phyloP scores from a whole-genome alignment of 768 basidiomycete species.

The Russula emetica region DNA sequence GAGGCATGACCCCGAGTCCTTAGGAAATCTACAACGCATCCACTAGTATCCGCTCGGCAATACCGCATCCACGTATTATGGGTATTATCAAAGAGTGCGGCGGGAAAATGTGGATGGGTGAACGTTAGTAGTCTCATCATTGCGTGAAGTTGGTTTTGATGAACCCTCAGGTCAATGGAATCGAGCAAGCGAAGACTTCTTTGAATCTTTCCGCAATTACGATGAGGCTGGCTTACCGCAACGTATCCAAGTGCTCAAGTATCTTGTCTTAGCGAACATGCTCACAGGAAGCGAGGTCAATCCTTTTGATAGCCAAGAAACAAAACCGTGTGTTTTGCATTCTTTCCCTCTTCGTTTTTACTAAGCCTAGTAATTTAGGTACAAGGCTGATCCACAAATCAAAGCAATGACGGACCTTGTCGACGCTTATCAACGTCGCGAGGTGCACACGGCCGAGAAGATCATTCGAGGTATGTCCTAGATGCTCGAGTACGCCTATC shows the following conservation, averaged over 20 bases:
- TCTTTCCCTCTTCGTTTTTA: neutral
- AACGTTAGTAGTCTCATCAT: slow-evolving; percentile 52
- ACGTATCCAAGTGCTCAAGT: slow-evolving; percentile 96
- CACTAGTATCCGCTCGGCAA: slow-evolving; percentile 87
- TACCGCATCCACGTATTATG: slow-evolving; percentile 97
- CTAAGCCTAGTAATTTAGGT: slow-evolving; percentile 43
- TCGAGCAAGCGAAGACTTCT: slow-evolving; percentile 95
- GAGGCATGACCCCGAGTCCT: neutral
- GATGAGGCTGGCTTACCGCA: slow-evolving; percentile 97
- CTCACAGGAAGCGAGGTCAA: slow-evolving; percentile 97
- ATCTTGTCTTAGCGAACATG: slow-evolving; percentile 97
- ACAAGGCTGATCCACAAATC: slow-evolving; percentile 94
- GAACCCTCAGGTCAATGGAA: slow-evolving; percentile 82
- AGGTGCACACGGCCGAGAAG: slow-evolving; percentile 96
- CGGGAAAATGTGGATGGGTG: slow-evolving; percentile 99
- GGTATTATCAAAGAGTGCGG: slow-evolving; percentile 99
- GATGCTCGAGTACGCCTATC: neutral
- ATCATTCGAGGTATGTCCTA: slow-evolving; percentile 70
- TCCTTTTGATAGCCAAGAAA: slow-evolving; percentile 99
- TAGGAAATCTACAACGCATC: slow-evolving; percentile 98
- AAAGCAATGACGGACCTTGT: slow-evolving; percentile 98
- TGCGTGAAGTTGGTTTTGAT: neutral
- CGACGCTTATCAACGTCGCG: slow-evolving; percentile 91
- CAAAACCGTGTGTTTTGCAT: slow-evolving; percentile 79
- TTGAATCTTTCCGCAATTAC: slow-evolving; percentile 97